Evolutionary conservation across 228 moss, liverwort and hornwort species (phyloP), one percentile per base, ranked within the genome.

Genomic region (Sphagnum fallax): DNA sequence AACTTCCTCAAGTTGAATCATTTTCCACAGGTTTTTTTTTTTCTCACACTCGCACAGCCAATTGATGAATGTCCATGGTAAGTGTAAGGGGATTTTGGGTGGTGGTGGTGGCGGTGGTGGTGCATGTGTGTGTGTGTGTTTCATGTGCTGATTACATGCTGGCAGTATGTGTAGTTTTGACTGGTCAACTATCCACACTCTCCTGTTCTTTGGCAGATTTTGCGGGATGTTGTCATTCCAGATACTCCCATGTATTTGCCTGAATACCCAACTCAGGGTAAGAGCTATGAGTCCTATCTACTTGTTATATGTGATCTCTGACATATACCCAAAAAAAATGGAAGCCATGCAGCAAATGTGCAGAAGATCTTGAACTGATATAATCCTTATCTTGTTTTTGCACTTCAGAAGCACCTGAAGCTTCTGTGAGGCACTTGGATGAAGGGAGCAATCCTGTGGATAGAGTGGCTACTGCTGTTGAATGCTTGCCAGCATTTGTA

Each of bases 171-270:
- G 32, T 2, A 32, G 32, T 32, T 32, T 32, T 32, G 32, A 32
- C 32, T 32, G 2, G 32, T 32, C 2, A 32, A 32, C 32, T 32
- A 32, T 32, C 32, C 32, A 32, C 32, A 13, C 47, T 62, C 6
- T 0, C 60, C 60, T 4, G 49, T 7, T 77, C 71, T 68, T 61
- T 77, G 53, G 65, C 87, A 97, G 93, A 50, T 72, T 48, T 18
- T 92, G 70, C 75, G 84, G 64, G 88, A 81, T 10, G 73, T 70
- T 57, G 50, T 84, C 70, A 93, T 93, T 67, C 83, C 91, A 49
- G 98, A 93, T 71, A 65, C 50, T 49, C 98, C 98, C 6, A 93
- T 98, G 98, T 98, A 75, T 66, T 83, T 82, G 71, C 90, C 87
- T 52, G 98, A 98, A 69, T 98, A 90, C 81, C 83, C 85, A 68